Conservation (phyloP, 164 flowering plant species). For the Saururus chinensis region DNA sequence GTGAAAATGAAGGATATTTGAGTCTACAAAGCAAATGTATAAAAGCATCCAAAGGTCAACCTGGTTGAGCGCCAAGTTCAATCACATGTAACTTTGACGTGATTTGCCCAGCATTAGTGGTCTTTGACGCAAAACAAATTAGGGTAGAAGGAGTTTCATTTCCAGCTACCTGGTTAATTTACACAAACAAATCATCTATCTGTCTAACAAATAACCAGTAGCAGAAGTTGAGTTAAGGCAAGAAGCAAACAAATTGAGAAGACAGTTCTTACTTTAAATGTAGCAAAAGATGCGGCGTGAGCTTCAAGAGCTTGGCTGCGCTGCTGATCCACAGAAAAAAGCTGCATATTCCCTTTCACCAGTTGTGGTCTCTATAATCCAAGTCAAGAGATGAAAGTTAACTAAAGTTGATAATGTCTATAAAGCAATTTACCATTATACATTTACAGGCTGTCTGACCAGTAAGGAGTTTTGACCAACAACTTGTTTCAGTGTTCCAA, state of each 20-base stretch:
- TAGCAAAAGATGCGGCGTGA: constrained; percentile 94
- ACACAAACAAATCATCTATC: neutral
- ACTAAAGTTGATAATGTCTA: no score
- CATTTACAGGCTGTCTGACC: no score
- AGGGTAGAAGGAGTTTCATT: constrained; percentile 82
- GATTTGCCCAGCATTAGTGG: constrained; percentile 84
- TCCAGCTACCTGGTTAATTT: constrained; percentile 58
- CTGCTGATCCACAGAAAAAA: constrained; percentile 94
- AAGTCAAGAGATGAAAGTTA: neutral
- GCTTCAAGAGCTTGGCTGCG: constrained; percentile 99
- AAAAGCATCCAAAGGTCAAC: constrained; percentile 13
- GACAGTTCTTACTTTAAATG: constrained; percentile 44
- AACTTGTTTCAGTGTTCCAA: no score
- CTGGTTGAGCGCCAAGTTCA: constrained; percentile 99
- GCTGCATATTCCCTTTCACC: constrained; percentile 98
- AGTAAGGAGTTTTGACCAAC: no score
- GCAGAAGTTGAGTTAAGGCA: neutral
- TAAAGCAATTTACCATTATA: no score
- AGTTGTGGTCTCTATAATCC: constrained; percentile 76
- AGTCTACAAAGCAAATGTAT: neutral
- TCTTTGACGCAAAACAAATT: constrained; percentile 79
- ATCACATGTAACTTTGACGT: constrained; percentile 92
- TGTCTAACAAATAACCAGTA: neutral
- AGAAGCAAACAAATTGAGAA: neutral
- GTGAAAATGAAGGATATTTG: neutral